These are phyloP conservation scores for Eimeria brunetti DNA, from an alignment of 169 alveolate species.

Conservation along the genomic window DNA sequence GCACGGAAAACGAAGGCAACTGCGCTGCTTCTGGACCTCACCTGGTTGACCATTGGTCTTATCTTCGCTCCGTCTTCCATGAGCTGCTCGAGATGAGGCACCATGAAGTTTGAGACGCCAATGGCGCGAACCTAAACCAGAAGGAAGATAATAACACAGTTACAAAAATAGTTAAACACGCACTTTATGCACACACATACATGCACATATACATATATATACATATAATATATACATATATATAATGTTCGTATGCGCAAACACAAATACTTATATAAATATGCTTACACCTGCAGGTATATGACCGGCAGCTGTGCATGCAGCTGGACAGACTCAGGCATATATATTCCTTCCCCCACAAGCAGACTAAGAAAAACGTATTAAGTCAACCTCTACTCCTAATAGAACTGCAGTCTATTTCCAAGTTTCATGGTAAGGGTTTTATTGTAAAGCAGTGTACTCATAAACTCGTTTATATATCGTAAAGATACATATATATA, in stretches of 20 bases:
- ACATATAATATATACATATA: no score
- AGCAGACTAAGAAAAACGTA: no score
- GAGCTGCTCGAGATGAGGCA: conserved; percentile 72
- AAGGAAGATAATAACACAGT: not conserved
- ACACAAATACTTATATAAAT: not conserved
- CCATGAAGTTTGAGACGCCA: conserved; percentile 78
- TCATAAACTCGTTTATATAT: no score
- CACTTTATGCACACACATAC: not conserved
- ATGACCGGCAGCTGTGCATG: not conserved
- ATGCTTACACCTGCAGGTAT: not conserved
- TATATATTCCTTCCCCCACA: not conserved
- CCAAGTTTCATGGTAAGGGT: not conserved
- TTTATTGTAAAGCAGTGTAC: no score
- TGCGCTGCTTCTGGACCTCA: not conserved
- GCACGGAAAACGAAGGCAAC: not conserved
- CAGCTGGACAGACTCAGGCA: not conserved
- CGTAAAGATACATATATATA: not conserved
- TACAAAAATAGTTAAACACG: not conserved
- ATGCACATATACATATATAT: not conserved
- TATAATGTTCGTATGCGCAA: not conserved
- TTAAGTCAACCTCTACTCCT: not conserved
- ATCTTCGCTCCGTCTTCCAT: conserved; percentile 71
- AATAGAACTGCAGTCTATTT: not conserved
- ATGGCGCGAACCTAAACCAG: conserved; percentile 78
- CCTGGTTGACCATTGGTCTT: conserved; percentile 81